These are phyloP conservation scores for Barnettozyma californica DNA, from an alignment of 805 yeast genomes.

Conservation along the genomic window DNA sequence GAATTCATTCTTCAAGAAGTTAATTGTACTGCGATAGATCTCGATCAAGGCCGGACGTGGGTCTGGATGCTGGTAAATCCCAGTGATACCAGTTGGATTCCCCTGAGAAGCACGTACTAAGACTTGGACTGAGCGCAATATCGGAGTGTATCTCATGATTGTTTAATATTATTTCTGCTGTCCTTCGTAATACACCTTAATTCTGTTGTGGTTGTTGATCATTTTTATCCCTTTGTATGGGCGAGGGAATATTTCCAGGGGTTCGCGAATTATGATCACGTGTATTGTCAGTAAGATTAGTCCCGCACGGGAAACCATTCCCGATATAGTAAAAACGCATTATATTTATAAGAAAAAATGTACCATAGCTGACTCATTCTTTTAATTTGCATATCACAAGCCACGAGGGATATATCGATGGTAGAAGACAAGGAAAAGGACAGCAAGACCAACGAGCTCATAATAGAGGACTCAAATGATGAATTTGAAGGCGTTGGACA, in stretches of 20 bases:
- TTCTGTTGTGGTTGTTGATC: background rate
- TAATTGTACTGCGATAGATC: conserved; percentile 65
- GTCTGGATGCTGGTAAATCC: conserved; percentile 72
- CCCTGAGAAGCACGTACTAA: conserved; percentile 57
- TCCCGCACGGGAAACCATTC: too few relatives aligned
- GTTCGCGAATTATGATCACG: too few relatives aligned
- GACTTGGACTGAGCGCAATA: conserved; percentile 36
- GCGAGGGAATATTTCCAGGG: background rate
- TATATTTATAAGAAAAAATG: too few relatives aligned
- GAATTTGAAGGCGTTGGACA: conserved; percentile 15
- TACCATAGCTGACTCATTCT: too few relatives aligned
- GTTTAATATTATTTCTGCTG: background rate
- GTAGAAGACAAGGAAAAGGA: background rate
- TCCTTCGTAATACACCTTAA: too few relatives aligned
- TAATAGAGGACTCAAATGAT: background rate
- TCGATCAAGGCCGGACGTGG: conserved; percentile 76
- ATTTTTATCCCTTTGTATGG: background rate
- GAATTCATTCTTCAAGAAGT: conserved; percentile 50
- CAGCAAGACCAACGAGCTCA: background rate
- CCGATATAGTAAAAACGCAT: too few relatives aligned
- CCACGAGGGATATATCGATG: background rate
- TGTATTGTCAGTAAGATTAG: too few relatives aligned
- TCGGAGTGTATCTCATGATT: conserved; percentile 29
- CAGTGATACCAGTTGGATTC: conserved; percentile 78
- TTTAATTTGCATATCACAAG: too few relatives aligned